Evolutionary conservation across 805 yeast genomes (phyloP), one percentile per base, ranked within the genome.

Genomic region (Osmozyma mogii): DNA sequence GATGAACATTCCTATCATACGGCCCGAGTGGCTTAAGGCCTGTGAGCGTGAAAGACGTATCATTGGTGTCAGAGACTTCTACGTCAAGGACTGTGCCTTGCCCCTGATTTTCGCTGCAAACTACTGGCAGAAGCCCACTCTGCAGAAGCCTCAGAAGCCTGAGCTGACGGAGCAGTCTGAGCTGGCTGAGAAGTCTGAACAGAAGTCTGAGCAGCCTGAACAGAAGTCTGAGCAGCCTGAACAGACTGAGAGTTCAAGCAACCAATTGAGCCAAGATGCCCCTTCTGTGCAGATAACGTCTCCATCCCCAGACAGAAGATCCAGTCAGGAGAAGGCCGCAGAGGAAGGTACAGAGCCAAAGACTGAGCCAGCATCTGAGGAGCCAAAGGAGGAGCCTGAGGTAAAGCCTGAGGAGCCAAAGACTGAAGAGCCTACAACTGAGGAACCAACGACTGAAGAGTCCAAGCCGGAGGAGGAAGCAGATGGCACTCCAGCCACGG

Each of bases 11-110:
- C 98, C 98, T 2, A 73, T 92, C 22, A 88, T 92, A 16, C 72
- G 95, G 53, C 97, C 98, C 0, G 96, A 92, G 52, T 92, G 97
- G 97, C 63, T 92, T 34, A 80, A 82, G 54, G 96, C 96, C 1
- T 92, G 97, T 61, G 94, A 84, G 45, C 54, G 69, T 24, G 96
- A 88, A 49, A 74, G 92, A 44, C 63, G 95, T 47, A 78, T 92
- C 32, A 94, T 88, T 24, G 96, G 97, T 16, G 98, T 92, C 10
- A 70, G 94, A 47, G 85, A 84, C 42, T 84, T 81, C 44, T 84
- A 84, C 49, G 61, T 81, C 19, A 80, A 77, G 52, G 70, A 63
- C 32, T 61, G 68, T 39, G 64, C 54, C 4, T 58, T 63, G 38
- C 68, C 68, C 2, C 68, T 61, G 36, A 57, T 63, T 5, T 49